Conservation (phyloP, 352 stramenopile genomes). For the Phytophthora crassamura region DNA sequence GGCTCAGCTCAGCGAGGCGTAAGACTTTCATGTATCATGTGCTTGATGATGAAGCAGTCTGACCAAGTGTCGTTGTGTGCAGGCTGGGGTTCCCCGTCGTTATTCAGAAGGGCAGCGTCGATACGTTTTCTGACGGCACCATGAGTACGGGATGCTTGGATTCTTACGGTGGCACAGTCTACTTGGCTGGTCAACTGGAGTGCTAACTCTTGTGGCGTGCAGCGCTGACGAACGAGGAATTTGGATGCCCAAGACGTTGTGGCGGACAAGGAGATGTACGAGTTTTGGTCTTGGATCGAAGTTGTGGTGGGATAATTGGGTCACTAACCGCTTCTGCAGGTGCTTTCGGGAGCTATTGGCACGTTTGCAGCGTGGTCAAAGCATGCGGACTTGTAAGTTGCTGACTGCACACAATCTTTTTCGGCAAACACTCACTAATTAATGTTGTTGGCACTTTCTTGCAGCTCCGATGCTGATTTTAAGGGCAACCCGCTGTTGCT, state of each 20-base stretch:
- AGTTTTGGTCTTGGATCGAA: background rate
- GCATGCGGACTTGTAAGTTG: slow-evolving; percentile 47
- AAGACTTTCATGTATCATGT: slow-evolving; percentile 20
- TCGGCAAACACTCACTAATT: too few relatives aligned
- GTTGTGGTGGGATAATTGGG: background rate
- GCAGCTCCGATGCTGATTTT: slow-evolving; percentile 33
- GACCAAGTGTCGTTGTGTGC: slow-evolving; percentile 1
- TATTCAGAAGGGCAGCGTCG: slow-evolving; percentile 83
- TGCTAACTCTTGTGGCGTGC: slow-evolving; percentile 6
- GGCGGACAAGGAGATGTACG: slow-evolving; percentile 93
- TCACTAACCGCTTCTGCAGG: slow-evolving; percentile 39
- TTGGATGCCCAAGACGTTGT: slow-evolving; percentile 85
- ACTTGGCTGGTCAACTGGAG: background rate
- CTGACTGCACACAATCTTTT: background rate
- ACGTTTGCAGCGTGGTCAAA: slow-evolving; percentile 83
- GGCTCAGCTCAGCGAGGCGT: slow-evolving; percentile 63
- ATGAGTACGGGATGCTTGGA: slow-evolving; percentile 44
- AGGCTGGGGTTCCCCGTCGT: slow-evolving; percentile 86
- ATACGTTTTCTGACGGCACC: slow-evolving; percentile 83
- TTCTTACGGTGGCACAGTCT: background rate
- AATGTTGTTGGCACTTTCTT: background rate
- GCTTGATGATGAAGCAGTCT: background rate
- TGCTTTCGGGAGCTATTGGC: slow-evolving; percentile 83
- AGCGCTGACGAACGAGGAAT: slow-evolving; percentile 69
- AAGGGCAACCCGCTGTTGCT: slow-evolving; percentile 64